phyloP scores from a whole-genome alignment of 2,329 filamentous ascomycete genomes.

The Stagonosporopsis rhizophila region DNA sequence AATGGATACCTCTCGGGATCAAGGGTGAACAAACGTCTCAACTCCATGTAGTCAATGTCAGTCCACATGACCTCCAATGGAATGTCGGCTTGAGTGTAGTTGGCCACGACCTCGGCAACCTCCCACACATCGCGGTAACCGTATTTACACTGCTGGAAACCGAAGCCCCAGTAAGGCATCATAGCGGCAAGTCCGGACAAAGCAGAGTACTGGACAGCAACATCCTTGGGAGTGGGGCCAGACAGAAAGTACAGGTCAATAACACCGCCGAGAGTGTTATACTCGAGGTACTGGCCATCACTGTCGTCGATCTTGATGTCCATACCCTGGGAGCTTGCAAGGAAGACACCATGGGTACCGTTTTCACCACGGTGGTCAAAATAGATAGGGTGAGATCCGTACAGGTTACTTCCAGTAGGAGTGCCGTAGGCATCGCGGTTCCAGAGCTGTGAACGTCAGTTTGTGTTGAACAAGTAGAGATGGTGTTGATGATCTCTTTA shows the following conservation, averaged over 20 bases:
- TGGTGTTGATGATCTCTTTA: too few species aligned
- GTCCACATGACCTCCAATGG: conserved; percentile 71
- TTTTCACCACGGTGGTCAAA: conserved; percentile 69
- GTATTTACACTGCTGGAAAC: conserved; percentile 60
- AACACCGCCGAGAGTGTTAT: conserved; percentile 81
- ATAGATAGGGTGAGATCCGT: conserved; percentile 78
- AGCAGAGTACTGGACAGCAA: conserved; percentile 57
- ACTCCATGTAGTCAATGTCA: conserved; percentile 74
- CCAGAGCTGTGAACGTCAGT: conserved; percentile 65
- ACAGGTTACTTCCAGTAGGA: conserved; percentile 70
- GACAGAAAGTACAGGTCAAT: conserved; percentile 68
- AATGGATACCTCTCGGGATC: conserved; percentile 71
- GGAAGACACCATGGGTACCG: conserved; percentile 48
- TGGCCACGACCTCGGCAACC: conserved; percentile 70
- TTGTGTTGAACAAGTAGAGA: too few species aligned
- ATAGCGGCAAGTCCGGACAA: conserved; percentile 56
- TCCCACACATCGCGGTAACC: conserved; percentile 65
- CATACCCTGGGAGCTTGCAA: conserved; percentile 59
- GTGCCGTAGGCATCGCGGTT: conserved; percentile 69
- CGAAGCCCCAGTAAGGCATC: conserved; percentile 62
- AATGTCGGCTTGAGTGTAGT: conserved; percentile 70
- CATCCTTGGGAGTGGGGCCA: conserved; percentile 56
- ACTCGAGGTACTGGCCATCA: conserved; percentile 74
- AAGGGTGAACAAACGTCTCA: conserved; percentile 67
- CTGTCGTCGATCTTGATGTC: conserved; percentile 76